Conservation (phyloP, 768 basidiomycete species). For the Auriscalpium orientale region DNA sequence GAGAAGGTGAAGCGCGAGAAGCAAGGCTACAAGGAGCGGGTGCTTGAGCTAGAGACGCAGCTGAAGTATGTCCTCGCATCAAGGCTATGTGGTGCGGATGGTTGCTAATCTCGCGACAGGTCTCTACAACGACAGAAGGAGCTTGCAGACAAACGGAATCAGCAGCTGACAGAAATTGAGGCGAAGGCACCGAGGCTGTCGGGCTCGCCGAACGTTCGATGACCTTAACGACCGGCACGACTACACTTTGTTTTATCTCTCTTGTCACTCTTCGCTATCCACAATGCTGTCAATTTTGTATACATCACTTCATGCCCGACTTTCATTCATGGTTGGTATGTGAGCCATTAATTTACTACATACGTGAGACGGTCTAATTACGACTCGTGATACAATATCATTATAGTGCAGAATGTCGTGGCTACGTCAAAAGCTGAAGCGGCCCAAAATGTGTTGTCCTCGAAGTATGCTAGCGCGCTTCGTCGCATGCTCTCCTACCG, state of each 20-base stretch:
- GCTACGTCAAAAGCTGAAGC: too few species aligned
- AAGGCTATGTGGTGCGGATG: neutral
- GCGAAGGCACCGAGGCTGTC: slow-evolving; percentile 12
- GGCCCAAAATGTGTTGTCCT: too few species aligned
- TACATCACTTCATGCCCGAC: too few species aligned
- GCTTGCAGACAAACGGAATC: slow-evolving; percentile 65
- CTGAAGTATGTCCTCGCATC: slow-evolving; percentile 44
- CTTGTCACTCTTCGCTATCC: neutral
- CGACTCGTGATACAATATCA: too few species aligned
- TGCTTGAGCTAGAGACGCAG: slow-evolving; percentile 61
- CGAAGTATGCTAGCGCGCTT: too few species aligned
- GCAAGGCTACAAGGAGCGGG: slow-evolving; percentile 87
- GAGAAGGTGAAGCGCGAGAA: slow-evolving; percentile 90
- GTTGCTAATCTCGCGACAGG: slow-evolving; percentile 31
- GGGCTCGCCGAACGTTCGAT: neutral
- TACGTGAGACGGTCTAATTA: too few species aligned
- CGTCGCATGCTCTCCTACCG: too few species aligned
- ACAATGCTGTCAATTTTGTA: neutral
- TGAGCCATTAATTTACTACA: too few species aligned
- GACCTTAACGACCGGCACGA: neutral
- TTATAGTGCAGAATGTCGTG: too few species aligned
- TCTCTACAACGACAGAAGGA: slow-evolving; percentile 72
- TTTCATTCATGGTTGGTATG: too few species aligned
- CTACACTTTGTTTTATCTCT: neutral
- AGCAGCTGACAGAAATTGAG: slow-evolving; percentile 46